These are phyloP conservation scores for Ampelocalamus luodianensis DNA, from an alignment of 176 grass and related monocot species.

Conservation along the genomic window DNA sequence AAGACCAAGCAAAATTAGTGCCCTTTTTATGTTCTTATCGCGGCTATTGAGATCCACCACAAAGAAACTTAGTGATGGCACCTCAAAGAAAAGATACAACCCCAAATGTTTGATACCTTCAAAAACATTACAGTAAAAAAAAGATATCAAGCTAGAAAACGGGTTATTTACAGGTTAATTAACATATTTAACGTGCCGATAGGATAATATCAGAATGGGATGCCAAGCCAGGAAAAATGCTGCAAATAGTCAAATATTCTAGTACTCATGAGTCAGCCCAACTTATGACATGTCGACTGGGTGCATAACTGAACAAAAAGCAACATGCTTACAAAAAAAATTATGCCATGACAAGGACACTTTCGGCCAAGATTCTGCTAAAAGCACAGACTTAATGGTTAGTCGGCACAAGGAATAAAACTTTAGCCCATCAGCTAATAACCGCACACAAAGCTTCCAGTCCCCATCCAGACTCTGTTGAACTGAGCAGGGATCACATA, in stretches of 20 bases:
- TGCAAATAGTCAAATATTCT: background rate
- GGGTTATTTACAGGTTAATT: background rate
- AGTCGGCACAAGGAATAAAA: conserved; percentile 12
- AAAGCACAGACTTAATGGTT: conserved; percentile 11
- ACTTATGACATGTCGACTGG: background rate
- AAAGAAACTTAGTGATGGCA: background rate
- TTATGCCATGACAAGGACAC: conserved; percentile 12
- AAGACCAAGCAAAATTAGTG: background rate
- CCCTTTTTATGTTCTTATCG: background rate
- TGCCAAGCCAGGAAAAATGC: background rate
- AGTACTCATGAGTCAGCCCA: background rate
- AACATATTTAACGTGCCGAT: background rate
- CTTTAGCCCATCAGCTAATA: conserved; percentile 6
- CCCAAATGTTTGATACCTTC: background rate
- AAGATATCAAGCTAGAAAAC: background rate
- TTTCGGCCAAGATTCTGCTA: conserved; percentile 16
- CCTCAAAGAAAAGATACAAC: background rate
- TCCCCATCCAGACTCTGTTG: background rate
- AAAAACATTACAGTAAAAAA: background rate
- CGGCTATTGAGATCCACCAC: background rate
- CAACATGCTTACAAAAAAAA: conserved; percentile 11
- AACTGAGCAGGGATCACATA: too few species aligned
- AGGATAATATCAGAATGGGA: background rate
- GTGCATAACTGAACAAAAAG: conserved; percentile 9
- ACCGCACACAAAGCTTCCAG: background rate